phyloP scores from a whole-genome alignment of 1,284 basidiomycete genomes.

The Phellinidium pouzarii region DNA sequence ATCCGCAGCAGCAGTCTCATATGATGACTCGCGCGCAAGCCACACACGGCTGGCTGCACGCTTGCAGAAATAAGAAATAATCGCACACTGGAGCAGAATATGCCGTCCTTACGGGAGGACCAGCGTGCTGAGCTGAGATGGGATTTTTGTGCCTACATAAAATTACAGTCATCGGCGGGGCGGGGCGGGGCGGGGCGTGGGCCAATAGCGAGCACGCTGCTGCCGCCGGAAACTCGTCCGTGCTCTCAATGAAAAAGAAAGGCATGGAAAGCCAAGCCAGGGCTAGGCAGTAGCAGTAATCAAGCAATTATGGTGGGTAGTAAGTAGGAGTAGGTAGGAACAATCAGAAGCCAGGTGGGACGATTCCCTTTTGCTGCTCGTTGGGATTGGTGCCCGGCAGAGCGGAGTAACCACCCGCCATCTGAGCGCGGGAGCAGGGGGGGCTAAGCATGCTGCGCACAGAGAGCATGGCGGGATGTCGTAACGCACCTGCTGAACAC shows the following conservation, averaged over 20 bases:
- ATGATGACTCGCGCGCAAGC: background rate
- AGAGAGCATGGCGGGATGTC: constrained; percentile 16
- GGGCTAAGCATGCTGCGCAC: constrained; percentile 19
- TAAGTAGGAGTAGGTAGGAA: background rate
- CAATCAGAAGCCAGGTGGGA: constrained; percentile 67
- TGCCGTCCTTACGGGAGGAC: background rate
- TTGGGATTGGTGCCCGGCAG: constrained; percentile 30
- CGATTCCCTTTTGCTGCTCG: constrained; percentile 56
- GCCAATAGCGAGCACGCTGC: constrained; percentile 3
- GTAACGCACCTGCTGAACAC: constrained; percentile 75
- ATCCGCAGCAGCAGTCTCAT: constrained; percentile 2
- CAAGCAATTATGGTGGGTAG: constrained; percentile 4
- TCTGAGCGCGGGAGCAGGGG: constrained; percentile 35
- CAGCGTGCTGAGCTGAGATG: constrained; percentile 6
- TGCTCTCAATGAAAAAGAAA: background rate
- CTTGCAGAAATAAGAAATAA: background rate
- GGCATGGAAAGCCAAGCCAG: constrained; percentile 10
- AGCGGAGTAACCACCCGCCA: constrained; percentile 52
- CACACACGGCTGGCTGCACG: background rate
- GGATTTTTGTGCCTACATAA: constrained; percentile 13
- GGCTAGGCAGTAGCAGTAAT: background rate
- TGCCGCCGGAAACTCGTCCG: background rate
- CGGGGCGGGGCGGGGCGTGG: constrained; percentile 1
- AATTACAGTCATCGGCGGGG: constrained; percentile 4
- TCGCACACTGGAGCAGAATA: background rate